phyloP scores from a whole-genome alignment of 202 grass and related monocot species.

The Elaeis oleifera region DNA sequence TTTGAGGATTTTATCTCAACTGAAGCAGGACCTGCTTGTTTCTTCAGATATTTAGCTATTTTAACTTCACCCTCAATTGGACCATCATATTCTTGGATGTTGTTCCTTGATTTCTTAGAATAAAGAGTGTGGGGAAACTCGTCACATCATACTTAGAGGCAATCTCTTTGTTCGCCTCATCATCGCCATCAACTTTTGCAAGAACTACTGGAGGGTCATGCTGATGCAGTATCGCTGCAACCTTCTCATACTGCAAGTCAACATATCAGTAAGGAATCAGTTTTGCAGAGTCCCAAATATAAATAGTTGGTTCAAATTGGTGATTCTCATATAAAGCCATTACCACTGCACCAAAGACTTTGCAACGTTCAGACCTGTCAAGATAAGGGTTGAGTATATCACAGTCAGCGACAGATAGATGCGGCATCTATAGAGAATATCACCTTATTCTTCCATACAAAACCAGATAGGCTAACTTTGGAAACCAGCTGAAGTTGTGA shows the following conservation, averaged over 20 bases:
- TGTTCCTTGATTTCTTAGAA: conserved; percentile 51
- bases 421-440: too few relatives aligned
- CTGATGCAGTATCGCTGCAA: conserved; percentile 46
- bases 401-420: too few relatives aligned
- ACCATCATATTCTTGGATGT: conserved; percentile 40
- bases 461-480: too few relatives aligned
- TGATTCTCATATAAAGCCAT: background rate
- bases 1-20: conserved; percentile 43
- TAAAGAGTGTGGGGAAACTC: conserved; percentile 60
- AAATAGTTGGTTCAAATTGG: background rate
- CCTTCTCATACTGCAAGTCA: conserved; percentile 72
- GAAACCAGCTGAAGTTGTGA: too few relatives aligned
- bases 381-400: background rate
- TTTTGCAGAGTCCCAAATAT: background rate
- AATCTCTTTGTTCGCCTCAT: conserved; percentile 67
- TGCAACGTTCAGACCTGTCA: conserved; percentile 68
- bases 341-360: conserved; percentile 67
- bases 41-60: conserved; percentile 60
- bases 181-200: conserved; percentile 57
- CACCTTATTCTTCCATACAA: too few relatives aligned
- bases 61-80: conserved; percentile 50
- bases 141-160: conserved; percentile 52
- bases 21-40: conserved; percentile 57
- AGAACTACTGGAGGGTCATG: conserved; percentile 35
- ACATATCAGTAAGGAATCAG: background rate